A percentile compares a stretch with the other conserved stretches of the same genome.
phyloP scores from a whole-genome alignment of 495 filamentous ascomycete genomes.

The Lepidopterella palustris region DNA sequence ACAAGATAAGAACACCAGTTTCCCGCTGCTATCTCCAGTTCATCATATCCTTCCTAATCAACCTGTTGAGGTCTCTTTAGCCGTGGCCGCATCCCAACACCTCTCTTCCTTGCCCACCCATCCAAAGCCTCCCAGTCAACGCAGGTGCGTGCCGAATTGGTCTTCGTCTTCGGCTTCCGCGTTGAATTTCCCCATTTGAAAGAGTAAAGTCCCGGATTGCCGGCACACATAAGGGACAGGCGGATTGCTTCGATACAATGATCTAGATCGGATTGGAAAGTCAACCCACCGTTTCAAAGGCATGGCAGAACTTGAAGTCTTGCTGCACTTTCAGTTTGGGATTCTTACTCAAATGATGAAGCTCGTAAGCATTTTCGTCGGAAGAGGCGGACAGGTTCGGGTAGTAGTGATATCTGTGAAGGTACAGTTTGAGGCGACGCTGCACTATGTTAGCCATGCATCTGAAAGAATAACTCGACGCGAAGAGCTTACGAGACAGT shows the following conservation, averaged over 20 bases:
- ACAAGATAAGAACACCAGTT: too few species aligned
- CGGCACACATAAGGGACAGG: slow-evolving; percentile 8
- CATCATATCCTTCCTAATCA: too few species aligned
- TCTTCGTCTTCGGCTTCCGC: slow-evolving; percentile 10
- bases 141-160: slow-evolving; percentile 2
- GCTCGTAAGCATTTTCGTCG: not conserved
- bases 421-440: slow-evolving; percentile 10
- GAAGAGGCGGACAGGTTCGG: not conserved
- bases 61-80: too few species aligned
- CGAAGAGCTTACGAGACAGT: slow-evolving; percentile 1
- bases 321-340: not conserved
- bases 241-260: slow-evolving; percentile 9
- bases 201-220: slow-evolving; percentile 4
- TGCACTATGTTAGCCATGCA: too few species aligned
- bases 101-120: slow-evolving; percentile 3
- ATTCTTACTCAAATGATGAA: slow-evolving; percentile 1
- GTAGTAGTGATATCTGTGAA: slow-evolving; percentile 9
- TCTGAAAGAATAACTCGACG: not conserved
- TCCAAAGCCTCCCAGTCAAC: slow-evolving; percentile 6
- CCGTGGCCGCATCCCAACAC: slow-evolving; percentile 2
- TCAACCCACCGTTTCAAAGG: not conserved
- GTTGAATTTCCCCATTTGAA: slow-evolving; percentile 1
- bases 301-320: not conserved
- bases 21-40: too few species aligned
- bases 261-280: too few species aligned